These are phyloP conservation scores for Sapria himalayana DNA, from an alignment of 345 rosid genomes.

Conservation along the genomic window DNA sequence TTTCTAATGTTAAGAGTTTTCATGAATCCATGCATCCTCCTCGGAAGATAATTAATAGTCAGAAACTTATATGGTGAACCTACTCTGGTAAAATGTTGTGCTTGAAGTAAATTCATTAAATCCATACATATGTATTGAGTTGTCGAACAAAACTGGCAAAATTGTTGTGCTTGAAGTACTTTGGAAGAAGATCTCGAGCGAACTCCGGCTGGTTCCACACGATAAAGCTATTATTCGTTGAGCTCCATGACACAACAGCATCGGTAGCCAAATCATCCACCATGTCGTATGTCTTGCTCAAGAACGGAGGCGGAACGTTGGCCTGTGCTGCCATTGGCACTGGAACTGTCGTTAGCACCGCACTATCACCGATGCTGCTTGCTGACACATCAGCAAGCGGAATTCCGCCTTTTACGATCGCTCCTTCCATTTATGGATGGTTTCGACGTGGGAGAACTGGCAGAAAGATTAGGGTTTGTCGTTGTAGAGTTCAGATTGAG, in stretches of 20 bases:
- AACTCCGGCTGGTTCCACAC: constrained; percentile 88
- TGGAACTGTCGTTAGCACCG: constrained; percentile 12
- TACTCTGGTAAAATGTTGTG: no score
- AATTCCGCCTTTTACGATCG: no score
- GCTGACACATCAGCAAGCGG: no score
- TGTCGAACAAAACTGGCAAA: constrained; percentile 88
- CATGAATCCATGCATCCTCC: no score
- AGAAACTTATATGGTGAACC: no score
- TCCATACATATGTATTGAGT: constrained; percentile 65
- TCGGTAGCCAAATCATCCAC: constrained; percentile 73
- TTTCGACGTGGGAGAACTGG: no score
- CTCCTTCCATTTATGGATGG: no score
- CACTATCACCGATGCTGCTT: constrained; percentile 10
- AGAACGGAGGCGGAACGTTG: constrained; percentile 57
- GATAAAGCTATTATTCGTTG: constrained; percentile 56
- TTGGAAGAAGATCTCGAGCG: constrained; percentile 56
- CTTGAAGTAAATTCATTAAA: no score
- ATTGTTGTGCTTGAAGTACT: constrained; percentile 77
- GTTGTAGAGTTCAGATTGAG: no score
- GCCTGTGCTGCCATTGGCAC: constrained; percentile 27
- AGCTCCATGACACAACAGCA: constrained; percentile 62
- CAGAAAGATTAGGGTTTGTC: no score
- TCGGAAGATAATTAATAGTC: no score
- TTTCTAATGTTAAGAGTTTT: no score
- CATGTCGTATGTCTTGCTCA: constrained; percentile 86